Evolutionary conservation across 805 yeast species (phyloP).

Genomic region (Metschnikowia santaceciliae): DNA sequence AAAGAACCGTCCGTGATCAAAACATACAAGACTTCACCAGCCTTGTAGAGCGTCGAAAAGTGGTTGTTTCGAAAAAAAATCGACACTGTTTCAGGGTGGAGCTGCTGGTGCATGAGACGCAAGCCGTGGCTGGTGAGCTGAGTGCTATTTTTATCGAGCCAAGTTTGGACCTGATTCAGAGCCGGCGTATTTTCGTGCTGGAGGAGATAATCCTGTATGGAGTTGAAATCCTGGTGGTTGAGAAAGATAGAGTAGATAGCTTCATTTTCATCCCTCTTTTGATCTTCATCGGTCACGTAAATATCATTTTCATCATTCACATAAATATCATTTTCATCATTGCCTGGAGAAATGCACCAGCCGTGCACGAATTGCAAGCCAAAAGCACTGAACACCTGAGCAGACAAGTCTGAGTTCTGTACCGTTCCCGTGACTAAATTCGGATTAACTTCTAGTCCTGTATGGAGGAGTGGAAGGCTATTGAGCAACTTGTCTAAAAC

Average conservation of each 20-base stretch:
- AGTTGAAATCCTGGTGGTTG: slow-evolving; percentile 41
- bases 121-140: slow-evolving; percentile 76
- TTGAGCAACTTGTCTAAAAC: slow-evolving; percentile 40
- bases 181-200: slow-evolving; percentile 10
- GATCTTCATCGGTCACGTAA: background rate
- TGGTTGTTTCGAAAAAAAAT: slow-evolving; percentile 89
- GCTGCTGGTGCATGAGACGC: slow-evolving; percentile 36
- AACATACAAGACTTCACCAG: slow-evolving; percentile 48
- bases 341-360: slow-evolving; percentile 49
- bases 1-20: slow-evolving; percentile 77
- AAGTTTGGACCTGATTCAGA: slow-evolving; percentile 21
- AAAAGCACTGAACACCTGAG: slow-evolving; percentile 55
- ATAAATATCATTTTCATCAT: background rate
- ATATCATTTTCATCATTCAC: background rate
- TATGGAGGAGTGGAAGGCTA: slow-evolving; percentile 57
- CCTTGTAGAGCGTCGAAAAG: slow-evolving; percentile 66
- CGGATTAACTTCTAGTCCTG: slow-evolving; percentile 74
- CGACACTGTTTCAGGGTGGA: slow-evolving; percentile 53
- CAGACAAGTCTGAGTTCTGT: slow-evolving; percentile 44
- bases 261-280: background rate
- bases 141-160: slow-evolving; percentile 60
- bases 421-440: slow-evolving; percentile 53
- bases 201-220: slow-evolving; percentile 54
- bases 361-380: slow-evolving; percentile 73
- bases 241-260: slow-evolving; percentile 14